Conservation (phyloP, 1,284 basidiomycete species). For the Austropuccinia psidii region DNA sequence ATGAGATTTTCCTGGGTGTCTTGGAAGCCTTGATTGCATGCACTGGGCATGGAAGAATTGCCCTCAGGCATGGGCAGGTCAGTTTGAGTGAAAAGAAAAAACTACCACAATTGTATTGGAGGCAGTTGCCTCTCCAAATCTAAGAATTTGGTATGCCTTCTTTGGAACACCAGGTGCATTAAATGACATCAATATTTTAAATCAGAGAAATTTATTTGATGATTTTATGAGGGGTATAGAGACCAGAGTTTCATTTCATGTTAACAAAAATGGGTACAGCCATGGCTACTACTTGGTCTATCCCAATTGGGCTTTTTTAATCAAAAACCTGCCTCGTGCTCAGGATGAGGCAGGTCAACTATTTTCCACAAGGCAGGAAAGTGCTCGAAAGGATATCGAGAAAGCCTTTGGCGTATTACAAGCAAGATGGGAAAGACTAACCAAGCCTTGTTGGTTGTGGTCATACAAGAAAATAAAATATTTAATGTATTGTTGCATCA, state of each 20-base stretch:
- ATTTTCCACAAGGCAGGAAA: neutral
- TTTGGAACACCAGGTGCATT: neutral
- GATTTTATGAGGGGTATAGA: neutral
- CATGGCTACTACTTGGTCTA: slow-evolving; percentile 14
- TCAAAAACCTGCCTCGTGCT: no score
- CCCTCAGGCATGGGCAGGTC: neutral
- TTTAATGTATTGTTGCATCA: neutral
- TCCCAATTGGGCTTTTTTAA: no score
- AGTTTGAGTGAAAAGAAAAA: neutral
- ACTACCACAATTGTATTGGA: neutral
- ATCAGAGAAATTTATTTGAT: neutral
- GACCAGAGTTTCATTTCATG: neutral
- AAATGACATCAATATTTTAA: slow-evolving; percentile 8
- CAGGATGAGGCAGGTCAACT: neutral
- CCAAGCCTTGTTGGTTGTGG: neutral
- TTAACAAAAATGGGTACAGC: neutral
- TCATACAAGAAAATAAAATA: neutral
- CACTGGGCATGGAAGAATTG: slow-evolving; percentile 14
- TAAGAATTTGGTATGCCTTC: slow-evolving; percentile 9
- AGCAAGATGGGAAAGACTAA: neutral
- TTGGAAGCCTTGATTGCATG: slow-evolving; percentile 1
- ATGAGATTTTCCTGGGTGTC: neutral
- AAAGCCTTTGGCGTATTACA: neutral
- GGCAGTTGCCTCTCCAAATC: neutral
- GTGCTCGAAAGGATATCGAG: neutral